Conservation (phyloP, 805 yeast genomes). For the Cyberlindnera bimundalis region DNA sequence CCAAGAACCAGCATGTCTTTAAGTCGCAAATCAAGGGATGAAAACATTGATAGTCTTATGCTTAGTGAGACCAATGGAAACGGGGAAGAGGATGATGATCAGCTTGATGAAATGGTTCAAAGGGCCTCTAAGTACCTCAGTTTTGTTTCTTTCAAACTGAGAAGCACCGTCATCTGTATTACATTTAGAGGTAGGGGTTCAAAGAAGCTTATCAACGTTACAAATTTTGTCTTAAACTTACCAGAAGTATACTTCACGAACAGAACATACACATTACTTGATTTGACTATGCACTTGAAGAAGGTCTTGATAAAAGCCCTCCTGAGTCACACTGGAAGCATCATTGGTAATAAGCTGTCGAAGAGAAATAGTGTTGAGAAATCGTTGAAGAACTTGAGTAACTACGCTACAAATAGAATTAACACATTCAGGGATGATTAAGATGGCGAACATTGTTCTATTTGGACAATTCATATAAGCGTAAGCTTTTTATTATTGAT, state of each 20-base stretch:
- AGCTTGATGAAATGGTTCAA: slow-evolving; percentile 60
- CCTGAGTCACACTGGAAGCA: slow-evolving; percentile 66
- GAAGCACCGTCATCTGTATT: slow-evolving; percentile 52
- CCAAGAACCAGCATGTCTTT: slow-evolving; percentile 14
- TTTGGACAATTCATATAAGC: too few relatives aligned
- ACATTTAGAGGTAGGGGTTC: slow-evolving; percentile 77
- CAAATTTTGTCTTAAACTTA: slow-evolving; percentile 61
- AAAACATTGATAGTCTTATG: slow-evolving; percentile 12
- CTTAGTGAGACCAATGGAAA: neutral
- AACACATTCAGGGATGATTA: slow-evolving; percentile 19
- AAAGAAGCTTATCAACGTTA: slow-evolving; percentile 69
- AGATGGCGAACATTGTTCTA: too few relatives aligned
- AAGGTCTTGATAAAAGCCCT: slow-evolving; percentile 58
- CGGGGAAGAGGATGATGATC: slow-evolving; percentile 27
- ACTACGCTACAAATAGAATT: slow-evolving; percentile 24
- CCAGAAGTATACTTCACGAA: slow-evolving; percentile 59
- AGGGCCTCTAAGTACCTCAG: slow-evolving; percentile 74
- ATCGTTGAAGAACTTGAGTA: slow-evolving; percentile 22
- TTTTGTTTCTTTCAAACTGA: slow-evolving; percentile 53
- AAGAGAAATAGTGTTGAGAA: slow-evolving; percentile 29
- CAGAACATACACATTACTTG: slow-evolving; percentile 70
- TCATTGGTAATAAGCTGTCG: slow-evolving; percentile 71
- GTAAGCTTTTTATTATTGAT: too few relatives aligned
- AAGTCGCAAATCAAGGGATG: slow-evolving; percentile 13
- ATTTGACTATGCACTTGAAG: slow-evolving; percentile 58